Base-by-base conservation (phyloP, 371 early-diverging fungal genomes). In the Lichtheimia corymbifera region DNA sequence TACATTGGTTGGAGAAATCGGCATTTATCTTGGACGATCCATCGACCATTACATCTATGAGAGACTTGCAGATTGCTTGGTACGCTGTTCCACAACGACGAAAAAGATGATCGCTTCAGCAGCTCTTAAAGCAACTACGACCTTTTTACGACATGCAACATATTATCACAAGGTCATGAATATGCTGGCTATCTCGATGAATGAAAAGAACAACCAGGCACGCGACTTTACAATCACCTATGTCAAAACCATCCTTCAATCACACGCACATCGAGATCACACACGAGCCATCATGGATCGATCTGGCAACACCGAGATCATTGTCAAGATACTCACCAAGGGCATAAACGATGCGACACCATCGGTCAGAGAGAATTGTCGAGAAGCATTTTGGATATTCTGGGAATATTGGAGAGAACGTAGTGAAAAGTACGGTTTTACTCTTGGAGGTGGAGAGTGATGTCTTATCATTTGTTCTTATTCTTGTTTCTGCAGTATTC, bases 161-260 rank as follows among this genome's bases (percentile, higher is more conserved):
- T 78, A 65, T 54, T 66, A 81, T 52, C 69, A 71, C 43, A 81
- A 76, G 57, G 53, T 72, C 11, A 63, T 71, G 61, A 71, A 72
- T 24, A 65, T 74, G 62, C 53, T 81, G 4, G 62, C 58, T 59
- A 27, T 71, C 20, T 56, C 72, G 3, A 71, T 78, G 60, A 70
- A 64, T 18, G 82, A 81, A 40, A 81, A 81, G 59, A 81, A 78
- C 59, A 70, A 63, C 20, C 82, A 81, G n/a, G 71, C 67, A 22
- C 72, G 82, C 49, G 51, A 70, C 15, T 74, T 64, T 61, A 71
- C 74, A 5, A 51, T 76, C 40, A 60, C 59, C 1, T 81, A 78
- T 58, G 59, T 63, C 50, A 71, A 70, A 55, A 63, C 68, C 9
- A 27, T 81, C 5, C 35, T 78, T n/a, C 69, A 76, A 57, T 54